Conservation (phyloP, 2,329 filamentous ascomycete genomes). For the Scedosporium boydii region DNA sequence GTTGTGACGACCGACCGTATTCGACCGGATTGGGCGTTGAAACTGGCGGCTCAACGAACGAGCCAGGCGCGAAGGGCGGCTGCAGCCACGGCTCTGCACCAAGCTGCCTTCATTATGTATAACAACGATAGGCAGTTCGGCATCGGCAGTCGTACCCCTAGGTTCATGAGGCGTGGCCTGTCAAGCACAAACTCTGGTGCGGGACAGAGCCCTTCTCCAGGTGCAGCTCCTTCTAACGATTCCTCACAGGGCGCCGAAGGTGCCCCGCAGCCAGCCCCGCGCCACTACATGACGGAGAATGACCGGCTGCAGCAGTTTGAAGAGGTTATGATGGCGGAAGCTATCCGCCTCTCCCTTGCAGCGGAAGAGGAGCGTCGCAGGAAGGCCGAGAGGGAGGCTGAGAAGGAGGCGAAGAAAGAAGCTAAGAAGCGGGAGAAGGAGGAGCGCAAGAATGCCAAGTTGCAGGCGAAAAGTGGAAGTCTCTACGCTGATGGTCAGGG, state of each 20-base stretch:
- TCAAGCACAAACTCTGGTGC: not conserved
- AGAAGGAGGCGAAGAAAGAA: slow-evolving; percentile 66
- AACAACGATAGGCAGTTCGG: slow-evolving; percentile 32
- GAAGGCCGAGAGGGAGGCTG: slow-evolving; percentile 70
- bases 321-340: slow-evolving; percentile 98
- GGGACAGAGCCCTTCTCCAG: not conserved
- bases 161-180: slow-evolving; percentile 5
- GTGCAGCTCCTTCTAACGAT: not conserved
- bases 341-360: slow-evolving; percentile 81
- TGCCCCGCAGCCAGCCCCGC: not conserved
- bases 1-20: slow-evolving; percentile 91
- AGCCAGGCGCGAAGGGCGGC: slow-evolving; percentile 81
- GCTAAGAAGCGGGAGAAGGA: slow-evolving; percentile 80
- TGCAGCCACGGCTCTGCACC: slow-evolving; percentile 87
- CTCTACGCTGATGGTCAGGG: slow-evolving; percentile 31
- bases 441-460: slow-evolving; percentile 67
- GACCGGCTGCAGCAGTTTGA: slow-evolving; percentile 74
- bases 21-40: slow-evolving; percentile 88
- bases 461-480: slow-evolving; percentile 31
- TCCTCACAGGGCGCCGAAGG: slow-evolving; percentile 4
- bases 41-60: slow-evolving; percentile 73
- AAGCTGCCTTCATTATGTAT: slow-evolving; percentile 84
- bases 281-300: not conserved
- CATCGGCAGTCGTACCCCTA: not conserved
- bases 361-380: slow-evolving; percentile 87